Percentiles rank a stretch among this genome's conserved stretches.
phyloP scores from a whole-genome alignment of 139 green algal species.

The Astrephomene gubernaculifera region DNA sequence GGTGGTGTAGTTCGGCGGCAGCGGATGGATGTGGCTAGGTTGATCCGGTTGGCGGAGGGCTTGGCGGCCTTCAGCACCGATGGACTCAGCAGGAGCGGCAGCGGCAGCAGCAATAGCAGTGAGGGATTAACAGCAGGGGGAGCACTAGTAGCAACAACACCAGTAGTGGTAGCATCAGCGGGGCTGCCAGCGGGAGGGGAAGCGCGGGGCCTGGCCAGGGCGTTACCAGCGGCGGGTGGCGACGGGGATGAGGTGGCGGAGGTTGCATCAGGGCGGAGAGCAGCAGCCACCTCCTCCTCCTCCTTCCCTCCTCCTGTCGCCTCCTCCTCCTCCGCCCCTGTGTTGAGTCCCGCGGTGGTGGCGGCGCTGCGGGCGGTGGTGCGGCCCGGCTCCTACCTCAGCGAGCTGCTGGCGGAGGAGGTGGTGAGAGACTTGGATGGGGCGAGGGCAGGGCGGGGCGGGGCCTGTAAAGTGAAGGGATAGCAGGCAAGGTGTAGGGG shows the following conservation, averaged over 20 bases:
- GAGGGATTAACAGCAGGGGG: neutral
- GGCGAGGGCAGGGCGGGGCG: neutral
- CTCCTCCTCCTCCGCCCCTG: neutral
- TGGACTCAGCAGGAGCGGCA: constrained; percentile 17
- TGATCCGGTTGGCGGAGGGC: constrained; percentile 60
- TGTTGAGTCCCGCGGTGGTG: constrained; percentile 62
- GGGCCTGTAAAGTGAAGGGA: neutral
- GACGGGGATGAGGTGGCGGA: neutral
- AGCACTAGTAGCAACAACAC: neutral
- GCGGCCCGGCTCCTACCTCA: constrained; percentile 56
- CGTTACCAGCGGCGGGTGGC: neutral
- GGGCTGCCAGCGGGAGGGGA: neutral
- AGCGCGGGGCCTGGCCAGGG: neutral
- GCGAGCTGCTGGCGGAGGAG: constrained; percentile 85
- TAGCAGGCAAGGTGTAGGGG: neutral
- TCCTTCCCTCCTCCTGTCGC: neutral
- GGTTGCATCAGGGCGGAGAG: neutral
- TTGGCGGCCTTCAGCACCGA: constrained; percentile 68
- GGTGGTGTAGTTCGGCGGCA: constrained; percentile 9
- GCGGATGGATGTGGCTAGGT: constrained; percentile 71
- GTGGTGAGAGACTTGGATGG: constrained; percentile 43
- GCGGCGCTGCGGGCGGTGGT: constrained; percentile 76
- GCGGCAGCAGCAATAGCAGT: neutral
- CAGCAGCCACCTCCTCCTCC: neutral
- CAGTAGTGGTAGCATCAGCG: neutral